phyloP scores from a whole-genome alignment of 2,329 filamentous ascomycete genomes.

The Aureobasidium sp. region DNA sequence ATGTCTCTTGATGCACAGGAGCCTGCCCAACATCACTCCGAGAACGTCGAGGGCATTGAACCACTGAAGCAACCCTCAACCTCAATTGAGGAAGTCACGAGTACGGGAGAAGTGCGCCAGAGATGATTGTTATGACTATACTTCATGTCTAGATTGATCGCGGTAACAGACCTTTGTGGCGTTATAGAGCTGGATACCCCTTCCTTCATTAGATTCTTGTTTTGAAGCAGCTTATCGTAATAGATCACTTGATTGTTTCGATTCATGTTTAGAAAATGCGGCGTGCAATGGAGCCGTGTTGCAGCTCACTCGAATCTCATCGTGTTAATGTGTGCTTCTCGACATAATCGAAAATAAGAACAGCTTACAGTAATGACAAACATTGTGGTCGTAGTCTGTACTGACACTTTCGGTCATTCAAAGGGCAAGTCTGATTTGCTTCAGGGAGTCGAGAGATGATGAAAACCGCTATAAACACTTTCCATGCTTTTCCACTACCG shows the following conservation, averaged over 20 bases:
- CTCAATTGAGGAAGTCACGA: not conserved
- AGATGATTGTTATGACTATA: not conserved
- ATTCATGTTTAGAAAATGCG: no score
- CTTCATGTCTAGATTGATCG: not conserved
- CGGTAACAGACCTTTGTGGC: not conserved
- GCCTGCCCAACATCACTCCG: slow-evolving; percentile 12
- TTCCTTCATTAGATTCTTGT: not conserved
- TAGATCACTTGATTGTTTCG: not conserved
- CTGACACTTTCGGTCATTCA: not conserved
- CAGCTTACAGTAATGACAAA: no score
- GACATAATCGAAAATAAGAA: no score
- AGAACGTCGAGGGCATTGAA: slow-evolving; percentile 49
- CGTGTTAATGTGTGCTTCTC: no score
- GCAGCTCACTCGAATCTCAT: no score
- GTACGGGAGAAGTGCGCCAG: not conserved
- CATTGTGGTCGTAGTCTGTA: not conserved
- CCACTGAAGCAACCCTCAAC: slow-evolving; percentile 4
- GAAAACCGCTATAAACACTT: slow-evolving; percentile 7
- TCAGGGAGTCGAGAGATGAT: not conserved
- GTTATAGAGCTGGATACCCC: not conserved
- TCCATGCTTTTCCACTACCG: slow-evolving; percentile 6
- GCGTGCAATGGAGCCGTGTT: no score
- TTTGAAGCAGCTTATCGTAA: not conserved
- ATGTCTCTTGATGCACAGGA: not conserved
- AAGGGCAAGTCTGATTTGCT: not conserved